These are phyloP conservation scores for Suillus subaureus DNA, from an alignment of 768 basidiomycete genomes.

Conservation along the genomic window DNA sequence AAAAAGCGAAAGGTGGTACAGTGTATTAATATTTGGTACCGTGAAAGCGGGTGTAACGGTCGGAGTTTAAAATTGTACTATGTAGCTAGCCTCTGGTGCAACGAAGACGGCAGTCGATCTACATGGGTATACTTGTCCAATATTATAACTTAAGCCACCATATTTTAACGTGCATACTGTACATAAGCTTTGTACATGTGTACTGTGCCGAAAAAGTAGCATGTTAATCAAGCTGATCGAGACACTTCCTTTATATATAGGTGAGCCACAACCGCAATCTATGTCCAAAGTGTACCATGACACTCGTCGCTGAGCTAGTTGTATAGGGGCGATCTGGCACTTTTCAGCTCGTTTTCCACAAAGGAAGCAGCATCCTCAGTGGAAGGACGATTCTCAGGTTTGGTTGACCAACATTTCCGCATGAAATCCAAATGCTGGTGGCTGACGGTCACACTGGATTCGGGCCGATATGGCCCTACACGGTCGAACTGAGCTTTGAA, in stretches of 20 bases:
- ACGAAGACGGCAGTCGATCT: too few relatives aligned
- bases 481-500: background rate
- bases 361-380: background rate
- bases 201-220: background rate
- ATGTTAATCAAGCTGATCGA: background rate
- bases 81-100: too few relatives aligned
- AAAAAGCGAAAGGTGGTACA: background rate
- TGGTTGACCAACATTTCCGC: background rate
- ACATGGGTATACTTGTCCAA: background rate
- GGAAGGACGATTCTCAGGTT: background rate
- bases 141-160: background rate
- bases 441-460: background rate
- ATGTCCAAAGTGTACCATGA: background rate
- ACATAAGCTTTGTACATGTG: background rate
- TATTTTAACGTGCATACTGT: background rate
- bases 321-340: too few relatives aligned
- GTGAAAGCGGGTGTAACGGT: background rate
- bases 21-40: background rate
- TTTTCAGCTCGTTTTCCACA: background rate
- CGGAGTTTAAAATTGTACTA: background rate
- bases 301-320: background rate
- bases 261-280: background rate
- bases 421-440: constrained; percentile 1
- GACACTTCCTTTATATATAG: background rate
- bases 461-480: background rate